phyloP scores from a whole-genome alignment of 1,139 yeast species.

The Yarrowia galli region DNA sequence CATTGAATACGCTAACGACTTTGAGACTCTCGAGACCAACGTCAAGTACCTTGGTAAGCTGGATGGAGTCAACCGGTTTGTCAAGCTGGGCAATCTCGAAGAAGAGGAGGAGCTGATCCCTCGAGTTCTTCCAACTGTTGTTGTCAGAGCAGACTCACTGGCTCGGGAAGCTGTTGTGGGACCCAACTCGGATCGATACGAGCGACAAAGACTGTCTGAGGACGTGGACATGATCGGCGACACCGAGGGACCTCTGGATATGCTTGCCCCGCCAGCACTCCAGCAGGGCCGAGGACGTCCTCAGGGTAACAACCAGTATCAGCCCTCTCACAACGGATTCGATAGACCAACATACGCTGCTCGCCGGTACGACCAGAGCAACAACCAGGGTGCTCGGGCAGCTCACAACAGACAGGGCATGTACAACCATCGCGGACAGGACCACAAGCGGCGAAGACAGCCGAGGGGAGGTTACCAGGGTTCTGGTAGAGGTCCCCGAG shows the following conservation, averaged over 20 bases:
- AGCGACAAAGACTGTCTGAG: constrained; percentile 21
- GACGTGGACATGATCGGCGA: constrained; percentile 17
- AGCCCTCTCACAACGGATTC: constrained; percentile 10
- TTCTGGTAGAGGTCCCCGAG: not conserved
- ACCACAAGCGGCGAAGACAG: constrained; percentile 8
- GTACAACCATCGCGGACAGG: constrained; percentile 11
- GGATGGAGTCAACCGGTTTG: constrained; percentile 17
- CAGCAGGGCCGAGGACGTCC: not conserved
- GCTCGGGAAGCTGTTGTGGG: not conserved
- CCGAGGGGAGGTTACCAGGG: not conserved
- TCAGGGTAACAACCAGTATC: constrained; percentile 14
- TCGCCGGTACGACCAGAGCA: constrained; percentile 9
- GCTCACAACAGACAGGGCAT: constrained; percentile 20
- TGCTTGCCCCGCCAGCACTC: not conserved
- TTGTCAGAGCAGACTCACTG: constrained; percentile 8
- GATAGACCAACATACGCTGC: constrained; percentile 6
- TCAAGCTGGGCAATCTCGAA: constrained; percentile 5
- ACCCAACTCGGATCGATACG: constrained; percentile 8
- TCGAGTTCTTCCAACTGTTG: not conserved
- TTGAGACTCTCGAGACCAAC: constrained; percentile 23
- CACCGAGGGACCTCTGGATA: constrained; percentile 1
- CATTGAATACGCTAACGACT: constrained; percentile 15
- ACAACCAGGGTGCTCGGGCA: constrained; percentile 7
- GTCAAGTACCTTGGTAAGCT: constrained; percentile 29
- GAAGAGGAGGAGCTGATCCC: constrained; percentile 25